phyloP scores from a whole-genome alignment of 441 rosid species.

The Mallotus repandus region DNA sequence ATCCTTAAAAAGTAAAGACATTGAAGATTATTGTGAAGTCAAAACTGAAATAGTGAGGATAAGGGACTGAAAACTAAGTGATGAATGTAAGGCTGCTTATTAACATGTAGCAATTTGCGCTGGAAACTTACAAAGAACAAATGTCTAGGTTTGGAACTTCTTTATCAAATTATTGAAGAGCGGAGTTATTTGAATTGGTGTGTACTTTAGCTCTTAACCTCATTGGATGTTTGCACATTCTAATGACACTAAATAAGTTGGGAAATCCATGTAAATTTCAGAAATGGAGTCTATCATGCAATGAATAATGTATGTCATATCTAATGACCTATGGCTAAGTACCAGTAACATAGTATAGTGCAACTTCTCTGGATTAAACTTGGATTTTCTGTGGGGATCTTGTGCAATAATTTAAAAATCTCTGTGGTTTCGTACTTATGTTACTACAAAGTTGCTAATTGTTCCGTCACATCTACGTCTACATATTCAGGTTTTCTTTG shows the following conservation, averaged over 20 bases:
- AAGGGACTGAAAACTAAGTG: not conserved
- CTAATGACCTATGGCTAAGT: not conserved
- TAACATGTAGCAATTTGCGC: not conserved
- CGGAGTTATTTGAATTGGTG: too few relatives aligned
- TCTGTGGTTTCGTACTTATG: not conserved
- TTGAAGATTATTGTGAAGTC: not conserved
- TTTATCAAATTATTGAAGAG: slow-evolving; percentile 6
- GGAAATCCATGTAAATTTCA: too few relatives aligned
- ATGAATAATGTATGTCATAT: too few relatives aligned
- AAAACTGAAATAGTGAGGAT: slow-evolving; percentile 2
- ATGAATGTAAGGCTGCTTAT: not conserved
- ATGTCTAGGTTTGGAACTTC: not conserved
- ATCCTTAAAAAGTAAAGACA: not conserved
- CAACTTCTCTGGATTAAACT: not conserved
- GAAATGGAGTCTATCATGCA: too few relatives aligned
- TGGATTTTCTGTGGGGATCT: not conserved
- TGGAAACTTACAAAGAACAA: not conserved
- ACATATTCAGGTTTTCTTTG: slow-evolving; percentile 70
- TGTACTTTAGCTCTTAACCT: too few relatives aligned
- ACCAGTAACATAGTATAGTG: not conserved
- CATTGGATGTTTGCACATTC: too few relatives aligned
- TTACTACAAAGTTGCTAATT: not conserved
- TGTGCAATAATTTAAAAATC: not conserved
- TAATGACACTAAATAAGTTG: too few relatives aligned
- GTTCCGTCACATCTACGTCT: slow-evolving; percentile 12